Percentiles rank a stretch among this genome's conserved stretches.
Evolutionary conservation across 2,329 filamentous ascomycete species (phyloP).

Genomic region (Fusarium cicatricum): DNA sequence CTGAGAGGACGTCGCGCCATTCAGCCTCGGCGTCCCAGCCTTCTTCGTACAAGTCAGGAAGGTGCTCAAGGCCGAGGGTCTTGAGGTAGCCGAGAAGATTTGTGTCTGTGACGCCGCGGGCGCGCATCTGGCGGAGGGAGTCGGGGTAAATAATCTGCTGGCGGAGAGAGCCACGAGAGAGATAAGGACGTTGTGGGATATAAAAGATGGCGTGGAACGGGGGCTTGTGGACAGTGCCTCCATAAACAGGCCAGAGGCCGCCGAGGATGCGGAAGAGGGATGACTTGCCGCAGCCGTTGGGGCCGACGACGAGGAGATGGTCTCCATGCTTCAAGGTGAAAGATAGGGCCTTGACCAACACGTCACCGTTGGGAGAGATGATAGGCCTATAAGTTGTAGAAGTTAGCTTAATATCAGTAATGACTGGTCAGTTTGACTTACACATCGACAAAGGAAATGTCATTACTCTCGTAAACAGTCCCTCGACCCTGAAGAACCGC

Average conservation of each 20-base stretch:
- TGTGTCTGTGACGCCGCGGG: conserved; percentile 81
- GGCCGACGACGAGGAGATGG: conserved; percentile 92
- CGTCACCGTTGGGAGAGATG: conserved; percentile 94
- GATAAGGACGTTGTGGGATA: conserved; percentile 93
- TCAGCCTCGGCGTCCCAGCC: conserved; percentile 96
- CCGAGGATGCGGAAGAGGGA: conserved; percentile 96
- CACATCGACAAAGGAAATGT: conserved; percentile 87
- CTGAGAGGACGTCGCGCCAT: conserved; percentile 94
- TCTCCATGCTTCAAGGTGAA: conserved; percentile 88
- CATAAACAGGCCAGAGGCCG: conserved; percentile 97
- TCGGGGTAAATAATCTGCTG: conserved; percentile 99
- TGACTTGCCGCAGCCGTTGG: conserved; percentile 97
- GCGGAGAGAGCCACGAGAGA: conserved; percentile 89
- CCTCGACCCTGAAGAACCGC: conserved; percentile 85
- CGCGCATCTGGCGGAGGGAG: conserved; percentile 83
- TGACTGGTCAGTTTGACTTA: conserved; percentile 48
- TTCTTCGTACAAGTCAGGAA: conserved; percentile 77
- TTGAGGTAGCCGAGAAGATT: conserved; percentile 81
- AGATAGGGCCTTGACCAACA: conserved; percentile 84
- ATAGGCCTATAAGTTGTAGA: conserved; percentile 67
- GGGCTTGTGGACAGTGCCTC: conserved; percentile 90
- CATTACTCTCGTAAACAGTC: conserved; percentile 79
- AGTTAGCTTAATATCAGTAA: conserved; percentile 29
- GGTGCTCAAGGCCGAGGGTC: conserved; percentile 81
- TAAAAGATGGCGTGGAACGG: conserved; percentile 96